Evolutionary conservation across 192 early-diverging fungal species (phyloP).

Genomic region (Backusella tuberculispora): DNA sequence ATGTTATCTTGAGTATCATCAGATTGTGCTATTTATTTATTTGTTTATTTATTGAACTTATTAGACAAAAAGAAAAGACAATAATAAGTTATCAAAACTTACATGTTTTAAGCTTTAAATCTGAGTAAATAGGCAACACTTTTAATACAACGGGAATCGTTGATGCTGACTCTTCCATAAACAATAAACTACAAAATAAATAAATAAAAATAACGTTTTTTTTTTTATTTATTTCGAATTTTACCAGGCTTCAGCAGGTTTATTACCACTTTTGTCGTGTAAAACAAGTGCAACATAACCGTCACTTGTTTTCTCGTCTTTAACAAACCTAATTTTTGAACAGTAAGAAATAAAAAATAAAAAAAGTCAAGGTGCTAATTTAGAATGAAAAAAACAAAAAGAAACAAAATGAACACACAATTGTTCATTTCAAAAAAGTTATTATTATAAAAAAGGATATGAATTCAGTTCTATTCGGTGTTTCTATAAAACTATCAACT

Average conservation of each 20-base stretch:
- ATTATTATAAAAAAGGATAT: slow-evolving; percentile 32
- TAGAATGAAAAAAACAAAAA: neutral
- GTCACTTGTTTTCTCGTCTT: neutral
- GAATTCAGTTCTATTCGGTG: slow-evolving; percentile 17
- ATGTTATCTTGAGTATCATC: too few species aligned
- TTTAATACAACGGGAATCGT: neutral
- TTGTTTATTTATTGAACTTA: neutral
- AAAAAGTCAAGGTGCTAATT: neutral
- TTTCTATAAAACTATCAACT: neutral
- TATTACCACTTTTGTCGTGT: neutral
- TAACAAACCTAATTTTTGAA: neutral
- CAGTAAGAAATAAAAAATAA: neutral
- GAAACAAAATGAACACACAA: too few species aligned
- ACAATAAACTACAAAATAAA: slow-evolving; percentile 10
- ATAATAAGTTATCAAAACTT: neutral
- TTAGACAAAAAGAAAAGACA: neutral
- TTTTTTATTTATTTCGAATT: neutral
- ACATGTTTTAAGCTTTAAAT: slow-evolving; percentile 13
- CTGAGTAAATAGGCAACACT: slow-evolving; percentile 2
- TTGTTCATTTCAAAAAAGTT: neutral
- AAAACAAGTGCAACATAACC: neutral
- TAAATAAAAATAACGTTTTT: neutral
- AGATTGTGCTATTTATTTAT: too few species aligned
- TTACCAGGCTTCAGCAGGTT: slow-evolving; percentile 22
- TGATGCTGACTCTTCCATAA: neutral